phyloP scores from a whole-genome alignment of 345 rosid species.

The Limnanthes douglasii region DNA sequence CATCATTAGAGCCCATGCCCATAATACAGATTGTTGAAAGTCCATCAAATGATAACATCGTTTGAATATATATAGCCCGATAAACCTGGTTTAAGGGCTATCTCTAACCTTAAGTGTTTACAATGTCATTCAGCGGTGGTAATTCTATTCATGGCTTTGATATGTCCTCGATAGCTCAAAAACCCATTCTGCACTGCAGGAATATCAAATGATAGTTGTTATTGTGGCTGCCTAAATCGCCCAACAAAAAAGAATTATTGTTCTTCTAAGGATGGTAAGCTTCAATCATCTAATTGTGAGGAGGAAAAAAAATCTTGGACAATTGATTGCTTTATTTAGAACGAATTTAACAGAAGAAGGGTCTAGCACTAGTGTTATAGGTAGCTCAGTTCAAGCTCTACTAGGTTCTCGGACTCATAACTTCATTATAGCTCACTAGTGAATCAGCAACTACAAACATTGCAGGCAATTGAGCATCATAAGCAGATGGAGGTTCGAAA shows the following conservation, averaged over 20 bases:
- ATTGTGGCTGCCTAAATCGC: slow-evolving; percentile 51
- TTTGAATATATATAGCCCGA: slow-evolving; percentile 44
- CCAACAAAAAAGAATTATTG: slow-evolving; percentile 62
- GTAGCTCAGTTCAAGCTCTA: slow-evolving; percentile 65
- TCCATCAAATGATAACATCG: slow-evolving; percentile 68
- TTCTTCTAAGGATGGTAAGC: slow-evolving; percentile 50
- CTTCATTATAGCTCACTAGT: slow-evolving; percentile 33
- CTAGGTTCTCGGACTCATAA: slow-evolving; percentile 30
- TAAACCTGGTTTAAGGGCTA: slow-evolving; percentile 36
- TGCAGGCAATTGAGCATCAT: slow-evolving; percentile 21
- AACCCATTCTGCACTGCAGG: slow-evolving; percentile 55
- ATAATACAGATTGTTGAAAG: slow-evolving; percentile 66
- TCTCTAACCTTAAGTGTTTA: slow-evolving; percentile 61
- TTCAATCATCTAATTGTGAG: slow-evolving; percentile 27
- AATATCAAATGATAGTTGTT: slow-evolving; percentile 39
- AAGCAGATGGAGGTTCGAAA: slow-evolving; percentile 41
- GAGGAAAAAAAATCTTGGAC: slow-evolving; percentile 25
- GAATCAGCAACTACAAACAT: slow-evolving; percentile 30
- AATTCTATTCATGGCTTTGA: slow-evolving; percentile 34
- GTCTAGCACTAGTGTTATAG: slow-evolving; percentile 47
- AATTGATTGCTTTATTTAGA: slow-evolving; percentile 71
- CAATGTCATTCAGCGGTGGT: slow-evolving; percentile 67
- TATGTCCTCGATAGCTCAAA: slow-evolving; percentile 61
- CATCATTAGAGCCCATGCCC: slow-evolving; percentile 34
- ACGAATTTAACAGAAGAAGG: slow-evolving; percentile 38